Percentiles rank a stretch among this genome's conserved stretches.
These are phyloP conservation scores for Adenanthera pavonina DNA, from an alignment of 306 rosid species.

Conservation along the genomic window DNA sequence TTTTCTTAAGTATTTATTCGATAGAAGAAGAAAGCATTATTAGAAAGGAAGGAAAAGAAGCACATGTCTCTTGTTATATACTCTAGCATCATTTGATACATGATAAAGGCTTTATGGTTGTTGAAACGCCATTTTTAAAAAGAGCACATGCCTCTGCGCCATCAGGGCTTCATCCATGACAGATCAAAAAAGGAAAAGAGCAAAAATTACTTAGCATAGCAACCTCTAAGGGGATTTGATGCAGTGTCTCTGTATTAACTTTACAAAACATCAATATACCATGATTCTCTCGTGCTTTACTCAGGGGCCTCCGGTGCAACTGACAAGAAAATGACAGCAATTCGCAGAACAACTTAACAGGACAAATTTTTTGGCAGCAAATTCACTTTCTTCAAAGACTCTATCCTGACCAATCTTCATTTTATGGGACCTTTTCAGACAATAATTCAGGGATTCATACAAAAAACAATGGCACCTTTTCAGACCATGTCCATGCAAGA, in stretches of 20 bases:
- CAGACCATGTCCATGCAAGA: not conserved
- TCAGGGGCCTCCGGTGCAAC: not conserved
- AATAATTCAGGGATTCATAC: not conserved
- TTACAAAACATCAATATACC: not conserved
- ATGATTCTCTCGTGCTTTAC: not conserved
- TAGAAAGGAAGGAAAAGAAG: not conserved
- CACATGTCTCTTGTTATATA: not conserved
- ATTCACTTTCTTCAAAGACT: not conserved
- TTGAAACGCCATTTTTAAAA: not conserved
- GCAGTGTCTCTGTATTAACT: not conserved
- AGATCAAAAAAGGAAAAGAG: not conserved
- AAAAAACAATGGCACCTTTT: not conserved
- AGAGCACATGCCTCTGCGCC: not conserved
- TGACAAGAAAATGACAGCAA: not conserved
- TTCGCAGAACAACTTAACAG: not conserved
- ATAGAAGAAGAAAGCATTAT: not conserved
- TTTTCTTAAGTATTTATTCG: not conserved
- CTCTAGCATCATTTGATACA: not conserved
- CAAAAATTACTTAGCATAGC: not conserved
- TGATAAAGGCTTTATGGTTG: not conserved
- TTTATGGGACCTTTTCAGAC: no score
- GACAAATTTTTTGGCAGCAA: not conserved
- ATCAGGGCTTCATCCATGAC: not conserved
- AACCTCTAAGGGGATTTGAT: not conserved
- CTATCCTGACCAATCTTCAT: not conserved